Base-by-base conservation (phyloP, 495 filamentous ascomycete genomes). In the Saxispiralis lemnorum region DNA sequence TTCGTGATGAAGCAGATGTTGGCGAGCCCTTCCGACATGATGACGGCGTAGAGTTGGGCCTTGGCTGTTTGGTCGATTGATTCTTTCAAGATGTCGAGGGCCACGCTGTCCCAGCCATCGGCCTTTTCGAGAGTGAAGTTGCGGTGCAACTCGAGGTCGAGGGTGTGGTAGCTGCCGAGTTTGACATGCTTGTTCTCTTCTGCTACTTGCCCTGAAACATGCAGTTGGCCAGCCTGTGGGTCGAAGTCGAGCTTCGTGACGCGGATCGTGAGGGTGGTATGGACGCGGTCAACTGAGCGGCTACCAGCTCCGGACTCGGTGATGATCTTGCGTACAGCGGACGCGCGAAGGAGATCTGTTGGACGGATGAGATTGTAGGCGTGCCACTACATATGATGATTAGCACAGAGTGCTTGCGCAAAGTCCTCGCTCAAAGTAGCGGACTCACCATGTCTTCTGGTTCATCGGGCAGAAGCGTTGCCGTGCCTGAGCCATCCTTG, bases 1-100 rank as follows among this genome's bases (percentile, higher is more conserved):
- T 93, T 84, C 10, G 86, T 92, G 48, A 97, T 83, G 15, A 93
- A 70, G 59, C 85, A 93, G 43, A 97, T 81, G 65, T 93, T 88
- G 39, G 92, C 87, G 31, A 92, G 49, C 0, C 88, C 89, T 51
- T 95, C 88, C 47, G 93, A 83, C 83, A 96, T 92, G 5, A 95
- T 77, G 1, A 95, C 78, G 1, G 88, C 89, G 34, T 82, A 77
- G 16, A 89, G 72, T 49, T 86, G 79, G 0, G 83, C 83, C 15
- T 66, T 63, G 37, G 67, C 64, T 14, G 78, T 75, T 30, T 82
- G 72, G 53, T 81, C 77, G 2, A 83, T 66, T 1, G 86, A 81
- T 57, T 94, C 86, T 41, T 73, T 69, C 5, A 97, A 66, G 43
- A 76, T 73, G 44, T 81, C 77, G 38, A 81, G 60, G 6, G 87